Evolutionary conservation across 108 stramenopile species (phyloP).

Genomic region (Skeletonema potamos): DNA sequence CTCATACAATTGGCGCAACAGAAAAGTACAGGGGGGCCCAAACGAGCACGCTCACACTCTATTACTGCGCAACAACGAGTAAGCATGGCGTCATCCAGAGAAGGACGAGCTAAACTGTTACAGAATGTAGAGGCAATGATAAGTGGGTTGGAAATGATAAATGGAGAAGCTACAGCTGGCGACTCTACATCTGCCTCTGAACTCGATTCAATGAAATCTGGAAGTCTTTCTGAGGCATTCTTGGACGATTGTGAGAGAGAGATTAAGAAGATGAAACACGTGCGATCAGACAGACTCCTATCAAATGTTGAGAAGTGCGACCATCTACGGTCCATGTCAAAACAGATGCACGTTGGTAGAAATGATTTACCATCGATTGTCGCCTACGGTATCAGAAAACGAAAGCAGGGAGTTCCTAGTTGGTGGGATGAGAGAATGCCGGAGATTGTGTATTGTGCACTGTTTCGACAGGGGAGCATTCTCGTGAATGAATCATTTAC

Average conservation of each 20-base stretch:
- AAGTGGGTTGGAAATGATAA: constrained; percentile 26
- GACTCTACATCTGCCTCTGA: neutral
- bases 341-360: constrained; percentile 58
- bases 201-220: neutral
- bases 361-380: constrained; percentile 42
- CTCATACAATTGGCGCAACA: constrained; percentile 14
- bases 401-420: constrained; percentile 16
- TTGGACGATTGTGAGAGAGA: constrained; percentile 61
- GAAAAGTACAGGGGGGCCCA: neutral
- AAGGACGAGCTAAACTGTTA: constrained; percentile 30
- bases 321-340: constrained; percentile 21
- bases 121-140: constrained; percentile 37
- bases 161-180: neutral
- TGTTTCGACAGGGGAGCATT: constrained; percentile 25
- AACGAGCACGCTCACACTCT: neutral
- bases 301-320: constrained; percentile 42
- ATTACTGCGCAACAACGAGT: constrained; percentile 16
- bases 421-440: constrained; percentile 52
- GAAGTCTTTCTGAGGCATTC: constrained; percentile 31
- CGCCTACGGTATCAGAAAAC: constrained; percentile 16
- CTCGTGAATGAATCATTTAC: constrained; percentile 39
- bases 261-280: constrained; percentile 52
- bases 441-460: constrained; percentile 8
- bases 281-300: constrained; percentile 59
- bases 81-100: constrained; percentile 20